Conservation (phyloP, 176 grass and related monocot species). For the Aegilops bicornis region DNA sequence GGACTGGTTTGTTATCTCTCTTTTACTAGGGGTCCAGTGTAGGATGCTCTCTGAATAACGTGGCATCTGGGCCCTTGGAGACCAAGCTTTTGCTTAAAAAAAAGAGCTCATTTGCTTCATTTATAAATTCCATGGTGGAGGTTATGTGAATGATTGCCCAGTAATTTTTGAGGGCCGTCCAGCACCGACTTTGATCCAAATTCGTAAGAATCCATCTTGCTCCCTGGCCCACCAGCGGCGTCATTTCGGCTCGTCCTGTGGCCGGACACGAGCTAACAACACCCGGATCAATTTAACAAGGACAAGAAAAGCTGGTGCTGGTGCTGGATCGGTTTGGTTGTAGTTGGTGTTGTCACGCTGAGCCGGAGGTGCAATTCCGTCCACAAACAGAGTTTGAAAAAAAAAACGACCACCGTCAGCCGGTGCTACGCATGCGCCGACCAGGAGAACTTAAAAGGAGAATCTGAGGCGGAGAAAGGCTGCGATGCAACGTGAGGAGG, state of each 20-base stretch:
- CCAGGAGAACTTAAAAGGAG: neutral
- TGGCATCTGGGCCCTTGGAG: no score
- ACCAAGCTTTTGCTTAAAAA: no score
- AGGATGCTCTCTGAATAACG: no score
- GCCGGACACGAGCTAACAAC: neutral
- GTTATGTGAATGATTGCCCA: neutral
- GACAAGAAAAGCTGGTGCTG: neutral
- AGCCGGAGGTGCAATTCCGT: slow-evolving; percentile 27
- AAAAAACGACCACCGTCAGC: neutral
- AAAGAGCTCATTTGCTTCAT: neutral
- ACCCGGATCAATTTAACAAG: neutral
- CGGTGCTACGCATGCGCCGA: slow-evolving; percentile 12
- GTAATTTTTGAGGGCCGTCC: slow-evolving; percentile 15
- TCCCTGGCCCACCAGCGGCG: neutral
- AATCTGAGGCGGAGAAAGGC: slow-evolving; percentile 24
- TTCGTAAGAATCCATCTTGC: neutral
- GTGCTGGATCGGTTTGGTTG: neutral
- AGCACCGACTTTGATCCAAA: slow-evolving; percentile 31
- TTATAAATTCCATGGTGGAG: neutral
- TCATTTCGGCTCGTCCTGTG: slow-evolving; percentile 6
- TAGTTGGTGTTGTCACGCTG: neutral
- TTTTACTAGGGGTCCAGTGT: no score
- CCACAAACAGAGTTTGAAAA: slow-evolving; percentile 17
- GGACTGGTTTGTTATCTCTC: no score
- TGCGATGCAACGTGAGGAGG: neutral